phyloP scores from a whole-genome alignment of 140 eudicot species.

The Stevia rebaudiana region DNA sequence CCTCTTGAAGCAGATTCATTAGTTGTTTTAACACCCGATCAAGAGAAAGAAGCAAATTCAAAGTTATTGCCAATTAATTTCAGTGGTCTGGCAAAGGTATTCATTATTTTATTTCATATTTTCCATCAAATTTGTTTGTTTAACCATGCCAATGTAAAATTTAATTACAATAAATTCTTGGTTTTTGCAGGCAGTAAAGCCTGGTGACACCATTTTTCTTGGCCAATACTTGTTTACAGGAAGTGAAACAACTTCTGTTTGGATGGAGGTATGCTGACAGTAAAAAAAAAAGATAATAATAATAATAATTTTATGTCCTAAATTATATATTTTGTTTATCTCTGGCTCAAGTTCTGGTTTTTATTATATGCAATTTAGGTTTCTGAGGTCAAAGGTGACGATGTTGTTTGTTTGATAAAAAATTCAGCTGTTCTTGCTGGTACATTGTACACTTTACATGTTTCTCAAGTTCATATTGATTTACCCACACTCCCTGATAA shows the following conservation, averaged over 20 bases:
- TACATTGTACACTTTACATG: conserved; percentile 65
- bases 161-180: not conserved
- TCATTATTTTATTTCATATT: not conserved
- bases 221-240: conserved; percentile 89
- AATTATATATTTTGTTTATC: no score
- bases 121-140: not conserved
- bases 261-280: conserved; percentile 66
- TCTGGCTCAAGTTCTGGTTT: no score
- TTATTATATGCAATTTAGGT: conserved; percentile 26
- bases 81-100: conserved; percentile 43
- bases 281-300: not conserved
- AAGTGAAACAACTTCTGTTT: conserved; percentile 86
- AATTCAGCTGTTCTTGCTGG: conserved; percentile 49
- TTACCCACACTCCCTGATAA: conserved; percentile 40
- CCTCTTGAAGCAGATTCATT: conserved; percentile 44
- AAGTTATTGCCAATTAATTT: conserved; percentile 41
- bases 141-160: not conserved
- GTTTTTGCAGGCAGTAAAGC: conserved; percentile 65
- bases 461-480: conserved; percentile 40
- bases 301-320: no score
- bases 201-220: conserved; percentile 82
- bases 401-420: conserved; percentile 42
- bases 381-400: conserved; percentile 38
- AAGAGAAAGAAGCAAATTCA: conserved; percentile 41
- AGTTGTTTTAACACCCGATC: conserved; percentile 44